These are phyloP conservation scores for Diaporthe batatas DNA, from an alignment of 2,329 filamentous ascomycete species.

Conservation along the genomic window DNA sequence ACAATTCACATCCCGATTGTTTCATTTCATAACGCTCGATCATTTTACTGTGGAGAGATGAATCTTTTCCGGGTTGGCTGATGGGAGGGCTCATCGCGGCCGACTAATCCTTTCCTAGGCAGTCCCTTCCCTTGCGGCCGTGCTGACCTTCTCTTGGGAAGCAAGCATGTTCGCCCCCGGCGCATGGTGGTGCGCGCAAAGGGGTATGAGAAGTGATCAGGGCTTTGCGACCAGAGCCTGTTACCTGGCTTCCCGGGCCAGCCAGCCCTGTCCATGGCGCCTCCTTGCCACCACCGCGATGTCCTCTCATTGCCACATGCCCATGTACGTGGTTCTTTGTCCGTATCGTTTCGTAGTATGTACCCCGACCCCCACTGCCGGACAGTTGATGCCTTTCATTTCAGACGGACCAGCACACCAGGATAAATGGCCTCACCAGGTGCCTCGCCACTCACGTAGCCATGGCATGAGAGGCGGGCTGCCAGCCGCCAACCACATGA, in stretches of 20 bases:
- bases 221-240: not conserved
- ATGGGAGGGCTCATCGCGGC: no score
- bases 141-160: not conserved
- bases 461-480: not conserved
- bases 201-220: conserved; percentile 31
- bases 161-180: not conserved
- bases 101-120: no score
- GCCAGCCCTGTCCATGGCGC: not conserved
- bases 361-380: not conserved
- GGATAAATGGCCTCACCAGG: not conserved
- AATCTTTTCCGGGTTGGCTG: no score
- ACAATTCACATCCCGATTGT: no score
- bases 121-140: not conserved
- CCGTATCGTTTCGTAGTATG: not conserved
- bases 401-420: not conserved
- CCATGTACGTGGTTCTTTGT: conserved; percentile 18
- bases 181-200: not conserved
- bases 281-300: not conserved
- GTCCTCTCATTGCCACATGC: not conserved
- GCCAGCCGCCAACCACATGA: not conserved
- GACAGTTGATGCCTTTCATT: not conserved
- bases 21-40: no score
- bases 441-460: not conserved
- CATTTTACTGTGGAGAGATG: no score
- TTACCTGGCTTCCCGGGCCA: not conserved